Conservation (phyloP, 1,284 basidiomycete genomes). For the Cryptococcus sp. region DNA sequence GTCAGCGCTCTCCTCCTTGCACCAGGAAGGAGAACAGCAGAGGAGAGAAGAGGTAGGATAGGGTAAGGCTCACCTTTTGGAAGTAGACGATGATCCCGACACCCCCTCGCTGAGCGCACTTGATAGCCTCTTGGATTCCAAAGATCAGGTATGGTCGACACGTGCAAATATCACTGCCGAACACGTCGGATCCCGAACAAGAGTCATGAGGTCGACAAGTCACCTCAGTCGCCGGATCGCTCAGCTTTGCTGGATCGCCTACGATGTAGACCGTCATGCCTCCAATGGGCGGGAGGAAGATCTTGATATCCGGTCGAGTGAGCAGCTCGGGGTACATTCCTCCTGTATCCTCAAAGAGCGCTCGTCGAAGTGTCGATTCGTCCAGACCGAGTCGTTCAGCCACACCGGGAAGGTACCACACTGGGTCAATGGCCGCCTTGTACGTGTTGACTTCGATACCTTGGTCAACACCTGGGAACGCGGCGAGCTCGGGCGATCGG, state of each 20-base stretch:
- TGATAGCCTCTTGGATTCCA: conserved; percentile 89
- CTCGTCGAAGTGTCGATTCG: conserved; percentile 75
- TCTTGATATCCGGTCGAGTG: conserved; percentile 80
- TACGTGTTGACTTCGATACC: conserved; percentile 72
- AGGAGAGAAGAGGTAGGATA: no score
- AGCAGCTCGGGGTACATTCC: conserved; percentile 96
- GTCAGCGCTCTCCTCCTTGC: conserved; percentile 59
- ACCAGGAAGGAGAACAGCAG: no score
- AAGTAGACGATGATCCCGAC: conserved; percentile 92
- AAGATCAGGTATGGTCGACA: conserved; percentile 86
- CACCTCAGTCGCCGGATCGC: conserved; percentile 74
- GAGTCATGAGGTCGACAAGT: conserved; percentile 92
- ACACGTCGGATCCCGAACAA: conserved; percentile 57
- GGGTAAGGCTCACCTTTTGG: conserved; percentile 56
- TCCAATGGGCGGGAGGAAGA: conserved; percentile 92
- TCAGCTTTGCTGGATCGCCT: conserved; percentile 71
- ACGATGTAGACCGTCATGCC: conserved; percentile 91
- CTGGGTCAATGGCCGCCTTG: conserved; percentile 75
- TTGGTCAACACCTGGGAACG: conserved; percentile 55
- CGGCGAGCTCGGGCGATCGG: conserved; percentile 46
- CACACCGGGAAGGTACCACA: conserved; percentile 93
- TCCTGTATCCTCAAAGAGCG: conserved; percentile 85
- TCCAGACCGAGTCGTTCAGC: conserved; percentile 82
- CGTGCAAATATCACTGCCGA: conserved; percentile 87
- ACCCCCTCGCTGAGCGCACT: conserved; percentile 76